Evolutionary conservation across 768 basidiomycete genomes (phyloP).

Genomic region (Boletus insuetus): DNA sequence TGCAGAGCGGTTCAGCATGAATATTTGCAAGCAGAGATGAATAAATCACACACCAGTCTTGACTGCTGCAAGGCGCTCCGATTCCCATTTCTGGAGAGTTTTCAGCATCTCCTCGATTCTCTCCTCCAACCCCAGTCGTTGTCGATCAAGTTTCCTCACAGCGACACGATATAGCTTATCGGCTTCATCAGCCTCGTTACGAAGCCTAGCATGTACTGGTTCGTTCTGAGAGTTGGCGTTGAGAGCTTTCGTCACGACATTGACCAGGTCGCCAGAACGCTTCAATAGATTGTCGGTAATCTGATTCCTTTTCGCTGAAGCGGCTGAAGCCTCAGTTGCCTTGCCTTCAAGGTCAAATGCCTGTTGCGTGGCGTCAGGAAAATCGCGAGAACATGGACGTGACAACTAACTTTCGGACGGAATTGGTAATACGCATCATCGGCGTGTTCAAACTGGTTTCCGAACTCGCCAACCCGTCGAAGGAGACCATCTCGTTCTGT

Average conservation of each 20-base stretch:
- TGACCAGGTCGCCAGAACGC: slow-evolving; percentile 66
- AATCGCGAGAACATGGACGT: slow-evolving; percentile 19
- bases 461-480: slow-evolving; percentile 77
- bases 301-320: slow-evolving; percentile 31
- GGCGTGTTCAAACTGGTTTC: slow-evolving; percentile 74
- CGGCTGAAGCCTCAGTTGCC: slow-evolving; percentile 18
- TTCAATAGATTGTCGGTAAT: slow-evolving; percentile 60
- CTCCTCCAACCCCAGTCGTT: slow-evolving; percentile 84
- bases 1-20: slow-evolving; percentile 23
- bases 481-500: slow-evolving; percentile 54
- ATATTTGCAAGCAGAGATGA: background rate
- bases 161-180: slow-evolving; percentile 77
- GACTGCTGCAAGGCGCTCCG: slow-evolving; percentile 76
- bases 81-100: slow-evolving; percentile 79
- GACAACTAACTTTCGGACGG: slow-evolving; percentile 60
- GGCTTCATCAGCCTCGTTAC: slow-evolving; percentile 78
- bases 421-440: slow-evolving; percentile 86
- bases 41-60: slow-evolving; percentile 62
- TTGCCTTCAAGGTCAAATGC: slow-evolving; percentile 32
- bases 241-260: slow-evolving; percentile 70
- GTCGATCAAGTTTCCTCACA: slow-evolving; percentile 80
- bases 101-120: slow-evolving; percentile 81
- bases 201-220: slow-evolving; percentile 64
- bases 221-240: slow-evolving; percentile 48
- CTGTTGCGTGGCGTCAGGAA: slow-evolving; percentile 18